These are phyloP conservation scores for Hymenoscyphus albidus DNA, from an alignment of 2,329 filamentous ascomycete species.

Conservation along the genomic window DNA sequence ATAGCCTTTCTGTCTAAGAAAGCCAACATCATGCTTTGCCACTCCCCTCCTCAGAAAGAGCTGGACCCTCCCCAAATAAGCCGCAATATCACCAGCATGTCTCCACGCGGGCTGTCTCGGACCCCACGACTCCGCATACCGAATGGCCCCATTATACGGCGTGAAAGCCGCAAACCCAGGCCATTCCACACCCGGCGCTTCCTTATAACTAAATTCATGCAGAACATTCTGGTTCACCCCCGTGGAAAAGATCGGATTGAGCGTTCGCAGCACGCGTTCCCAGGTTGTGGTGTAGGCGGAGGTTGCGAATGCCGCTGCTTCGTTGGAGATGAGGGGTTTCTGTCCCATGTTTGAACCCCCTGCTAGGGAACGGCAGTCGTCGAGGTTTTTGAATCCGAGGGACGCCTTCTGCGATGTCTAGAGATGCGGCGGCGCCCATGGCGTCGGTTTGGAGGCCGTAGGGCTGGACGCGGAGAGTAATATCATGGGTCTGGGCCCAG, in stretches of 20 bases:
- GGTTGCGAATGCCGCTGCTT: conserved; percentile 7
- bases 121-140: conserved; percentile 8
- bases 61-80: conserved; percentile 4
- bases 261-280: conserved; percentile 3
- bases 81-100: conserved; percentile 1
- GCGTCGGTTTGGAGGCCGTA: conserved; percentile 7
- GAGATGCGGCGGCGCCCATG: conserved; percentile 2
- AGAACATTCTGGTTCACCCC: conserved; percentile 9
- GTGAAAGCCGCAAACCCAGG: conserved; percentile 9
- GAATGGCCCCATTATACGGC: conserved; percentile 1
- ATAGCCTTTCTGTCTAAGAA: conserved; percentile 7
- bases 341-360: conserved; percentile 8
- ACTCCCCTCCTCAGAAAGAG: conserved; percentile 1
- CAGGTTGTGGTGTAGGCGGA: conserved; percentile 5
- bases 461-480: conserved; percentile 4
- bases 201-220: conserved; percentile 3
- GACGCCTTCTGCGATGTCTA: conserved; percentile 9
- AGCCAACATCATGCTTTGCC: conserved; percentile 7
- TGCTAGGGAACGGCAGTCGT: conserved; percentile 6
- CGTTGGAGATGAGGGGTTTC: conserved; percentile 5
- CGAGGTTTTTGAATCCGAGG: conserved; percentile 6
- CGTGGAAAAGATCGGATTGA: conserved; percentile 4
- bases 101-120: conserved; percentile 7
- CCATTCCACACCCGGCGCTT: not conserved
- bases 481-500: not conserved